Base-by-base conservation (phyloP, 257 asterid genomes). In the Paraleonurus japonicus region DNA sequence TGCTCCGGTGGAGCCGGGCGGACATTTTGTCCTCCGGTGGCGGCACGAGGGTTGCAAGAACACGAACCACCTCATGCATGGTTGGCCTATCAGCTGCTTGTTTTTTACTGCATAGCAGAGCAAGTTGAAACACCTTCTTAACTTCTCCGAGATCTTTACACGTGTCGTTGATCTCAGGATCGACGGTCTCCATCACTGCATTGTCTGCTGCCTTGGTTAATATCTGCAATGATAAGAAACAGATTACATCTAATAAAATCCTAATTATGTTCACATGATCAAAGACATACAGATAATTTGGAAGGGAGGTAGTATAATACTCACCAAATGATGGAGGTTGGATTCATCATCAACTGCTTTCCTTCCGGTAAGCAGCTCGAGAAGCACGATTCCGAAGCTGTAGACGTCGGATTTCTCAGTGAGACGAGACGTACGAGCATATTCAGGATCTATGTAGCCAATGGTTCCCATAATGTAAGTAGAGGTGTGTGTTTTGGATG, bases 381-480 rank as follows among this genome's bases (percentile, higher is more conserved):
- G 72, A 1, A 92, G 83, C 24, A 92, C 98, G n/a, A 92, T 83
- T 1, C 98, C 97, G 26, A 73, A 92, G 84, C 97, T 88, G 67
- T 90, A 92, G 41, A 92, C 89, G 30, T 92, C 98, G 12, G 97
- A 90, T 75, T 92, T 92, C 85, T 90, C 96, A 0, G 97, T 92
- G 50, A 92, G 90, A 11, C 94, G 92, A 15, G 96, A 90, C 1
- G 96, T 92, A 0, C 96, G 86, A 9, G 97, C 98, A 57, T 92
- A 92, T 76, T 92, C 98, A 0, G 98, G 98, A 62, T 92, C 98
- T 9, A 92, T 88, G 55, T 92, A 92, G 13, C 98, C 98, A 57
- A 92, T 88, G 47, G 98, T 92, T 39, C 98, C 98, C 92, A 88
- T 83, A 5, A 92, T 30, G 70, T 82, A 88, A 12, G 98, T 92